These are phyloP conservation scores for Ascochyta viciae-villosae DNA, from an alignment of 2,329 filamentous ascomycete species.

Conservation along the genomic window DNA sequence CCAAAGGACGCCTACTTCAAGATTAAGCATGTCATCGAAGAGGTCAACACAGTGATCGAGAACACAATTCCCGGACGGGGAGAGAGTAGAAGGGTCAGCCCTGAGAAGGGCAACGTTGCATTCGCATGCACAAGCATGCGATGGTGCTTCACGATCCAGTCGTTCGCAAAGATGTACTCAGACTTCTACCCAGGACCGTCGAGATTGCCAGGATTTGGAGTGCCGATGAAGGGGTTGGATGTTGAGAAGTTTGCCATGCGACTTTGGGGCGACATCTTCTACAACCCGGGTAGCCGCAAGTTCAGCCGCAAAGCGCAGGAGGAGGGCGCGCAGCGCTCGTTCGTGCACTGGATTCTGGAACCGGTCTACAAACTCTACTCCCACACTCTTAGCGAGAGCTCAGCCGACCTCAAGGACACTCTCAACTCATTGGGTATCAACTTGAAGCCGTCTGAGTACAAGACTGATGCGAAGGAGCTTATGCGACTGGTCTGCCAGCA, in stretches of 20 bases:
- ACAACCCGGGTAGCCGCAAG: constrained; percentile 86
- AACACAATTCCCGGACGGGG: constrained; percentile 83
- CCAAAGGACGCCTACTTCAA: constrained; percentile 98
- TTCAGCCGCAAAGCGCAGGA: constrained; percentile 90
- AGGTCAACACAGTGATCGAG: constrained; percentile 95
- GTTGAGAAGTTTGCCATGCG: constrained; percentile 81
- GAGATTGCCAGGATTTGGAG: constrained; percentile 43
- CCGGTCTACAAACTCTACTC: constrained; percentile 98
- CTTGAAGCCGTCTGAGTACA: constrained; percentile 92
- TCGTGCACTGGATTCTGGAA: constrained; percentile 93
- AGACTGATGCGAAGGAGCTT: constrained; percentile 85
- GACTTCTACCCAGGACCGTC: constrained; percentile 75
- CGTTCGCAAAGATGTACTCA: constrained; percentile 95
- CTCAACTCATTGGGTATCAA: constrained; percentile 80
- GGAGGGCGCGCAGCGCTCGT: constrained; percentile 80
- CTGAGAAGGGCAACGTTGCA: constrained; percentile 97
- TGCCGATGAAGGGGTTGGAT: constrained; percentile 63
- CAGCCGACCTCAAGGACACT: constrained; percentile 81
- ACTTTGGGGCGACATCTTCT: constrained; percentile 97
- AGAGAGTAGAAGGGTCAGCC: constrained; percentile 81
- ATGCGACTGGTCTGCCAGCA: constrained; percentile 90
- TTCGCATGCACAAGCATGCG: constrained; percentile 93
- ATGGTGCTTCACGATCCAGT: constrained; percentile 95
- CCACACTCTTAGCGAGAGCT: constrained; percentile 89
- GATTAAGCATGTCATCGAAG: constrained; percentile 96